phyloP scores from a whole-genome alignment of 169 alveolate species.

The Theileria annulata region DNA sequence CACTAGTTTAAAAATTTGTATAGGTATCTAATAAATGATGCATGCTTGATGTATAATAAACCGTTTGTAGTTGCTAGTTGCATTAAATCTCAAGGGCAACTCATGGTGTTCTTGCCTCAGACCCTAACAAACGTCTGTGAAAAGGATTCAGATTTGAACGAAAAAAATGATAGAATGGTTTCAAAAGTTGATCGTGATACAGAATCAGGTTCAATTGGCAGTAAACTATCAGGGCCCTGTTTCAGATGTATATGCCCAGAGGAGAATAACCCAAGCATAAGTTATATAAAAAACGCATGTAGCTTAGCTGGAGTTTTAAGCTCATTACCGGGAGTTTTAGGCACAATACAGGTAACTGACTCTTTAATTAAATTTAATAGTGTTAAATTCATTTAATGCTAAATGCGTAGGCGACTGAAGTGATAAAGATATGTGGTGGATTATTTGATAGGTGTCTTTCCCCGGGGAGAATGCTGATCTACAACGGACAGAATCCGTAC shows the following conservation, averaged over 20 bases:
- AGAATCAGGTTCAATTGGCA: too few species aligned
- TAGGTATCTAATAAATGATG: constrained; percentile 74
- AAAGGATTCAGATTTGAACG: neutral
- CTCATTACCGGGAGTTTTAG: constrained; percentile 75
- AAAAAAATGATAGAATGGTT: neutral
- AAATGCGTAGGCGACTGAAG: constrained; percentile 71
- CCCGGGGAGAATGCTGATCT: constrained; percentile 60
- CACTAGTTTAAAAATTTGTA: neutral
- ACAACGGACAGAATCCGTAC: constrained; percentile 51
- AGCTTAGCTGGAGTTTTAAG: constrained; percentile 74
- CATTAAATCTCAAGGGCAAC: constrained; percentile 74
- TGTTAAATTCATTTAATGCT: too few species aligned
- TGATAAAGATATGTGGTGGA: constrained; percentile 65
- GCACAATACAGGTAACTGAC: constrained; percentile 62
- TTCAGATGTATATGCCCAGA: constrained; percentile 66
- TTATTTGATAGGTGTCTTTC: constrained; percentile 34
- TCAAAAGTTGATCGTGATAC: neutral
- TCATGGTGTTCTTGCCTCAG: constrained; percentile 52
- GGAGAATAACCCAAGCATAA: constrained; percentile 59
- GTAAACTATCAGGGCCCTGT: constrained; percentile 51
- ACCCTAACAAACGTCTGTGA: constrained; percentile 16
- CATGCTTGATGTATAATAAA: constrained; percentile 70
- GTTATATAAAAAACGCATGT: constrained; percentile 58
- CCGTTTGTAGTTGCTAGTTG: constrained; percentile 72
- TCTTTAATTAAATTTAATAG: neutral